A percentile compares a stretch with the other conserved stretches of the same genome.
Conservation (phyloP, 2,329 filamentous ascomycete genomes). For the Hymenoscyphus fructigenus region DNA sequence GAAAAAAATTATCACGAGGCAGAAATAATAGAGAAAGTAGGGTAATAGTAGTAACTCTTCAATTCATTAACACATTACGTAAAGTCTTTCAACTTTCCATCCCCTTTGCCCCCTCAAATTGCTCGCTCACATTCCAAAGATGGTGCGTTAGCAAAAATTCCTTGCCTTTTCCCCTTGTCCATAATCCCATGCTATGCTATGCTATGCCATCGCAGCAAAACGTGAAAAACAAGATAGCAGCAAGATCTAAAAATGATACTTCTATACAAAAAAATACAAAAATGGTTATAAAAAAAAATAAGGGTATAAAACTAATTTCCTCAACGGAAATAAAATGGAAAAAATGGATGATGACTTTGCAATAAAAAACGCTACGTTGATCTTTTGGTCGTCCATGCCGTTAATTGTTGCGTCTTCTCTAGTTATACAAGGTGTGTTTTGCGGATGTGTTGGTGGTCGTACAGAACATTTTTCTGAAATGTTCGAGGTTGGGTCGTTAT, state of each 20-base stretch:
- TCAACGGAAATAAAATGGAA: background rate
- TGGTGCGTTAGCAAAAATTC: constrained; percentile 2
- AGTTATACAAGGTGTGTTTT: constrained; percentile 8
- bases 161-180: background rate
- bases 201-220: background rate
- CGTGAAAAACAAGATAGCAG: background rate
- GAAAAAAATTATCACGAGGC: too few relatives aligned
- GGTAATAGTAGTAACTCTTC: constrained; percentile 3
- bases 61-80: constrained; percentile 13
- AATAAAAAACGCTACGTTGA: background rate
- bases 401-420: constrained; percentile 4
- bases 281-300: background rate
- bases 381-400: constrained; percentile 5
- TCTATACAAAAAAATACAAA: background rate
- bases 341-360: background rate
- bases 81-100: background rate
- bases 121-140: constrained; percentile 6
- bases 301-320: constrained; percentile 11
- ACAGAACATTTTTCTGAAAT: background rate
- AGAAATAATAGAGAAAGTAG: too few relatives aligned
- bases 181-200: background rate
- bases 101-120: constrained; percentile 3
- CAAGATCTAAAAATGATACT: constrained; percentile 1
- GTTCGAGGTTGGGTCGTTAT: constrained; percentile 1
- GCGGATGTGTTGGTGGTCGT: background rate